Evolutionary conservation across 1,284 basidiomycete genomes (phyloP), one percentile per base, ranked within the genome.

Genomic region (Fistulina hepatica): DNA sequence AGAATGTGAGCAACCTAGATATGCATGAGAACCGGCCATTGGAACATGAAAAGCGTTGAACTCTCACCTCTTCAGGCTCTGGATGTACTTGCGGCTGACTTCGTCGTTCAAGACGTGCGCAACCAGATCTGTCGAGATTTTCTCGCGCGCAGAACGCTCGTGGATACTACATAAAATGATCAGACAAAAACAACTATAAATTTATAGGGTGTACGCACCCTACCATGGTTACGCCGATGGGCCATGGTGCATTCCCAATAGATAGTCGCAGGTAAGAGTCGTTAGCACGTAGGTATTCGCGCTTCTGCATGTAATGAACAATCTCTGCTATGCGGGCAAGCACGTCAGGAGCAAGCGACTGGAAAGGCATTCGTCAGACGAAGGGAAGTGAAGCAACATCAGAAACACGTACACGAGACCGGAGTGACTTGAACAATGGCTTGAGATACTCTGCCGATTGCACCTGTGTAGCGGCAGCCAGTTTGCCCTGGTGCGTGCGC

Each of bases 211-310:
- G n/a, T 7, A 69, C 80, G 24, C 56, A 89, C 89, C 88, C 91
- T 64, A 97, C 94, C 84, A 94, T 94, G 42, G 95, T 98, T 5
- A 98, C 95, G 39, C 95, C 95, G 53, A 99, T 97, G 1, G 95
- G 95, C 95, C 95, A 99, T 2, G 95, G 93, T 0, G 95, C 94
- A 54, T 97, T 99, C 12, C 95, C 95, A 45, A 99, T 99, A 4
- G 88, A 93, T 22, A 99, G 66, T 17, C 94, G 83, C 12, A 99
- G 74, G 58, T 99, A 99, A 1, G 92, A 83, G 56, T 99, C 95
- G 53, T 98, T 98, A 1, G 95, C 95, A 42, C 71, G 75, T 52
- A 95, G 84, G 53, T 98, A 99, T 57, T 93, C 77, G 20, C 95
- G 78, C 48, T 75, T 83, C 57, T 99, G 95, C 85, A 97, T 92